These are phyloP conservation scores for Anisogramma anomala DNA, from an alignment of 2,329 filamentous ascomycete genomes.

Conservation along the genomic window DNA sequence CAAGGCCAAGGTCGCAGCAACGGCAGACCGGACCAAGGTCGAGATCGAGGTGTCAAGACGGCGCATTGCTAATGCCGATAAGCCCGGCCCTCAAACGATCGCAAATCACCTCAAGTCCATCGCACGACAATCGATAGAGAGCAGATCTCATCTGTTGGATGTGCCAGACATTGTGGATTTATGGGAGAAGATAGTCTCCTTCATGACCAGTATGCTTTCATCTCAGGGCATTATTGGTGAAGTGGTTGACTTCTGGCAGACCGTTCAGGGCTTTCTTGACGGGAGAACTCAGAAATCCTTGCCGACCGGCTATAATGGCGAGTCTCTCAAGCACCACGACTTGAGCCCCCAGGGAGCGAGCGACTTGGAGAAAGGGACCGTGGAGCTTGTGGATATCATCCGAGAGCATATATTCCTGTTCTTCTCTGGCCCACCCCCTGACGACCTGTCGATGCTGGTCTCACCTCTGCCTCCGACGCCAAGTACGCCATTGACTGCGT, in stretches of 20 bases:
- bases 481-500: slow-evolving; percentile 49
- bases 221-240: slow-evolving; percentile 75
- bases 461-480: slow-evolving; percentile 67
- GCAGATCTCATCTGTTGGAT: slow-evolving; percentile 57
- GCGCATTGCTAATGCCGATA: slow-evolving; percentile 62
- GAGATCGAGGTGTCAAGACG: slow-evolving; percentile 87
- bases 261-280: slow-evolving; percentile 77
- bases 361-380: slow-evolving; percentile 63
- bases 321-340: slow-evolving; percentile 70
- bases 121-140: slow-evolving; percentile 52
- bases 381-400: slow-evolving; percentile 75
- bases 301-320: slow-evolving; percentile 69
- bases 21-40: slow-evolving; percentile 74
- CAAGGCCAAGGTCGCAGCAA: slow-evolving; percentile 69
- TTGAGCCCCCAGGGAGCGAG: slow-evolving; percentile 58
- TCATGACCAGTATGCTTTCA: slow-evolving; percentile 64
- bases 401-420: slow-evolving; percentile 70
- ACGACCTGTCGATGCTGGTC: slow-evolving; percentile 79
- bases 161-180: slow-evolving; percentile 71
- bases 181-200: slow-evolving; percentile 79
- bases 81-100: slow-evolving; percentile 55
- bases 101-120: slow-evolving; percentile 68
- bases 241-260: slow-evolving; percentile 88
- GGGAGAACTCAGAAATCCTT: slow-evolving; percentile 71
- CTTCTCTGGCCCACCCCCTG: slow-evolving; percentile 77